These are phyloP conservation scores for Obelidium mucronatum DNA, from an alignment of 192 early-diverging fungal genomes.

Conservation along the genomic window DNA sequence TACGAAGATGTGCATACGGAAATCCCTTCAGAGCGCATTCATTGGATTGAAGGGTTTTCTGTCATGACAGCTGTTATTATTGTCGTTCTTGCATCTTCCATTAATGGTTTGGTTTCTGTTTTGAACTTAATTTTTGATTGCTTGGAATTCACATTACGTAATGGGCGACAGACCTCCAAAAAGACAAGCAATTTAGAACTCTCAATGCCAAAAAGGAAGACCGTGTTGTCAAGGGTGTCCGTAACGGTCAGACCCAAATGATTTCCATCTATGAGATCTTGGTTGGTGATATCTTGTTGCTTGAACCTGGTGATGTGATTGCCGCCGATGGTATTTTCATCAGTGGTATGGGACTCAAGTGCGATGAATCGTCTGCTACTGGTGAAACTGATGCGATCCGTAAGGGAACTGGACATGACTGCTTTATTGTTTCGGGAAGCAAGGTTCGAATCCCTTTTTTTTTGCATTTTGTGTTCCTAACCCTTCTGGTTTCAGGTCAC, in stretches of 20 bases:
- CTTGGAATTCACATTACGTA: neutral
- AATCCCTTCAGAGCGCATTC: constrained; percentile 55
- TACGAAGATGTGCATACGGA: constrained; percentile 74
- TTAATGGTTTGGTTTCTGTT: constrained; percentile 24
- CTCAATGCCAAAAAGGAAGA: constrained; percentile 89
- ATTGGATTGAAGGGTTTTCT: constrained; percentile 71
- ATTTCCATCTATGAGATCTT: constrained; percentile 82
- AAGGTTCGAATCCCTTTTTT: constrained; percentile 53
- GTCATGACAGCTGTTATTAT: constrained; percentile 71
- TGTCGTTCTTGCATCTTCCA: constrained; percentile 29
- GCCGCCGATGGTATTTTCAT: constrained; percentile 90
- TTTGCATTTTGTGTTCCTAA: neutral
- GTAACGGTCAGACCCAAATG: constrained; percentile 75
- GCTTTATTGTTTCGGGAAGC: constrained; percentile 92
- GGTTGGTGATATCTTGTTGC: constrained; percentile 89
- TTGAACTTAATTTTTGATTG: neutral
- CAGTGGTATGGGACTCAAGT: constrained; percentile 77
- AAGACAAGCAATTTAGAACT: constrained; percentile 88
- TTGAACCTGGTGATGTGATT: constrained; percentile 93
- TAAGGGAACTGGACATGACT: constrained; percentile 72
- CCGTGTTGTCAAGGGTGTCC: constrained; percentile 65
- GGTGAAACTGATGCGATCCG: constrained; percentile 90
- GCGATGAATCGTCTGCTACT: constrained; percentile 91
- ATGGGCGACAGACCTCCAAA: constrained; percentile 70
- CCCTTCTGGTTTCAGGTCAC: constrained; percentile 54